These are phyloP conservation scores for Termitomyces sp. DNA, from an alignment of 768 basidiomycete species.

Conservation along the genomic window DNA sequence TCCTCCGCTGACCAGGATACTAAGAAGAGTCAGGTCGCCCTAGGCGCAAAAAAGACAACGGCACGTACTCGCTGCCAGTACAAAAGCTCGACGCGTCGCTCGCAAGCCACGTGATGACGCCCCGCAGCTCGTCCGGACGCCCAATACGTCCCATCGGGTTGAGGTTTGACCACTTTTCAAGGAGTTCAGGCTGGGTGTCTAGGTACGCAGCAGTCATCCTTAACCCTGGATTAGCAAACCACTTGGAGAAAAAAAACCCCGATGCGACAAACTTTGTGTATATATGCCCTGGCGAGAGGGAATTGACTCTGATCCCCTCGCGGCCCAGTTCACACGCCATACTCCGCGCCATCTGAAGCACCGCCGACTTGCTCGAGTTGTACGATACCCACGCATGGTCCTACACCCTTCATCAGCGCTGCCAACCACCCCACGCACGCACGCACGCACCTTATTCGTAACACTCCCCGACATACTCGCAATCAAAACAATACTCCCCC, in stretches of 20 bases:
- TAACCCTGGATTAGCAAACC: background rate
- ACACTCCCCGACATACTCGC: constrained; percentile 58
- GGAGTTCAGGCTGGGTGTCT: constrained; percentile 55
- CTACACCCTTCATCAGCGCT: constrained; percentile 15
- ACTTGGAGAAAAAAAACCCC: background rate
- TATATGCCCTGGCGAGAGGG: constrained; percentile 72
- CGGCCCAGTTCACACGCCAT: constrained; percentile 77
- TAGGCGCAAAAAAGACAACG: background rate
- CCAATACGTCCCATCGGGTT: constrained; percentile 73
- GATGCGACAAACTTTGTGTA: constrained; percentile 50
- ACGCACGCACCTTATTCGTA: constrained; percentile 53
- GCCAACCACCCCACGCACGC: background rate
- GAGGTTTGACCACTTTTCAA: constrained; percentile 60
- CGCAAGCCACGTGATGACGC: constrained; percentile 66
- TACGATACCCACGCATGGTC: constrained; percentile 74
- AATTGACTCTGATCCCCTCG: constrained; percentile 65
- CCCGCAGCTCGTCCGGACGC: constrained; percentile 65
- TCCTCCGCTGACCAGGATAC: constrained; percentile 58
- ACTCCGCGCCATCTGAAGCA: constrained; percentile 75
- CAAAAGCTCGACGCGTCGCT: constrained; percentile 74
- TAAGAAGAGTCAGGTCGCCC: constrained; percentile 15
- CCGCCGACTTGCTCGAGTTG: constrained; percentile 73
- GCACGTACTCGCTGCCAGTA: constrained; percentile 75
- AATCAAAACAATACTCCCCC: constrained; percentile 42
- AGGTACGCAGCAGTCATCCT: constrained; percentile 76